phyloP scores from a whole-genome alignment of 2,329 filamentous ascomycete species.

The Cladorrhinum sp. region DNA sequence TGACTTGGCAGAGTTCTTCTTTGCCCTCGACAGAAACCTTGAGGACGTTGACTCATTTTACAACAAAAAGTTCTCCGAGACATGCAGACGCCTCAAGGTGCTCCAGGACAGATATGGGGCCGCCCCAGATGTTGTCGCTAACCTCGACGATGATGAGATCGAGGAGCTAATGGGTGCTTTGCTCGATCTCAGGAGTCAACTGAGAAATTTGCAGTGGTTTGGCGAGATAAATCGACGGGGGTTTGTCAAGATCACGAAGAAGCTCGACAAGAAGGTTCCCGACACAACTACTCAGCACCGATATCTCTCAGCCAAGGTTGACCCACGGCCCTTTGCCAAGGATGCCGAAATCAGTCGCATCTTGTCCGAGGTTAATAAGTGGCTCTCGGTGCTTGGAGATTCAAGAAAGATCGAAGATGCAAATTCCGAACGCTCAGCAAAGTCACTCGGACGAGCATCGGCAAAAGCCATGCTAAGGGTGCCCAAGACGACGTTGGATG shows the following conservation, averaged over 20 bases:
- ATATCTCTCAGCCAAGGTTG: constrained; percentile 88
- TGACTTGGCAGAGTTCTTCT: constrained; percentile 96
- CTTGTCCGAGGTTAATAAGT: constrained; percentile 74
- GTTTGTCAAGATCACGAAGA: constrained; percentile 98
- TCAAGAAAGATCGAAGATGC: constrained; percentile 73
- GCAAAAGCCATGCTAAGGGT: constrained; percentile 73
- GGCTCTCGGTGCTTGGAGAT: constrained; percentile 80
- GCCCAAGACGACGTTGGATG: constrained; percentile 64
- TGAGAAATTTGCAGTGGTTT: constrained; percentile 95
- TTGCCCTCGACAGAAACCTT: constrained; percentile 91
- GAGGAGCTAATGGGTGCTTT: constrained; percentile 89
- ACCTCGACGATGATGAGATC: constrained; percentile 80
- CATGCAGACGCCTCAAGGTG: constrained; percentile 77
- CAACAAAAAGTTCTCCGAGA: constrained; percentile 90
- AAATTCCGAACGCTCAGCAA: constrained; percentile 69
- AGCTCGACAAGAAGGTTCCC: constrained; percentile 91
- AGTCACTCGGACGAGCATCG: constrained; percentile 72
- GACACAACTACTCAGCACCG: constrained; percentile 72
- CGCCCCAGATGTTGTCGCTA: constrained; percentile 63
- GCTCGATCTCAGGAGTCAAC: constrained; percentile 79
- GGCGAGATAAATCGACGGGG: constrained; percentile 93
- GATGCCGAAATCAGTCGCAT: constrained; percentile 52
- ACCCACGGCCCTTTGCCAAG: constrained; percentile 82
- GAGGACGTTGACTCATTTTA: constrained; percentile 97
- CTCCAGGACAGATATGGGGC: constrained; percentile 85